These are phyloP conservation scores for Xylaria nigripes DNA, from an alignment of 495 filamentous ascomycete species.

Conservation along the genomic window DNA sequence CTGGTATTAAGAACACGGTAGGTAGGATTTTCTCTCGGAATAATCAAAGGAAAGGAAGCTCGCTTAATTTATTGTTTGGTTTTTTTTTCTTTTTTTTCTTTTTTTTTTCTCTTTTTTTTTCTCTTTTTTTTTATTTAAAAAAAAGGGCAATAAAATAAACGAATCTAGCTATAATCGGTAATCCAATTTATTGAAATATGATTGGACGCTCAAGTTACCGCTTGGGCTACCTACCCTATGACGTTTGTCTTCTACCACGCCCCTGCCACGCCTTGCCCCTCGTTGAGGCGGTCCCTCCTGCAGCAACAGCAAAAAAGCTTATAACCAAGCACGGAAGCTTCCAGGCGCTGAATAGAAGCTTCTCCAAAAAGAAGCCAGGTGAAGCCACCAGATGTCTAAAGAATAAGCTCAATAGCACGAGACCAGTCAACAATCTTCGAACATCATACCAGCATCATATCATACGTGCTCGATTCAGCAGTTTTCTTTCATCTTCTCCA, in stretches of 20 bases:
- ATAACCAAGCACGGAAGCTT: constrained; percentile 5
- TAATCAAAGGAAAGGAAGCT: too few relatives aligned
- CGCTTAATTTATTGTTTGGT: too few relatives aligned
- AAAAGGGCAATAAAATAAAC: too few relatives aligned
- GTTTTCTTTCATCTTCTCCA: neutral
- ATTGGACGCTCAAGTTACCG: too few relatives aligned
- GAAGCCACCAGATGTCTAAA: constrained; percentile 17
- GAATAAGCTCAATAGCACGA: constrained; percentile 11
- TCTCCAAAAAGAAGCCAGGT: constrained; percentile 8
- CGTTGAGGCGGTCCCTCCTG: neutral
- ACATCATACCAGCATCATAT: constrained; percentile 12
- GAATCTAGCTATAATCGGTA: too few relatives aligned
- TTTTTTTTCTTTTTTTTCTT: too few relatives aligned
- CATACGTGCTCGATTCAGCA: neutral
- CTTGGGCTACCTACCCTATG: neutral
- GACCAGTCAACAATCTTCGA: neutral
- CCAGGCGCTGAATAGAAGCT: constrained; percentile 9
- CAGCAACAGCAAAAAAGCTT: too few relatives aligned
- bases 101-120: too few relatives aligned
- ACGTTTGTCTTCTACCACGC: neutral
- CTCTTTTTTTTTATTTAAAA: too few relatives aligned
- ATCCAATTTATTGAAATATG: too few relatives aligned
- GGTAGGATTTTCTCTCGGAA: too few relatives aligned
- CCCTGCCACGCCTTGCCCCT: neutral
- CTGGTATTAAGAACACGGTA: too few relatives aligned